A percentile compares a stretch with the other conserved stretches of the same genome.
These are phyloP conservation scores for Euphorbia schlechtendalii DNA, from an alignment of 441 rosid genomes.

Conservation along the genomic window DNA sequence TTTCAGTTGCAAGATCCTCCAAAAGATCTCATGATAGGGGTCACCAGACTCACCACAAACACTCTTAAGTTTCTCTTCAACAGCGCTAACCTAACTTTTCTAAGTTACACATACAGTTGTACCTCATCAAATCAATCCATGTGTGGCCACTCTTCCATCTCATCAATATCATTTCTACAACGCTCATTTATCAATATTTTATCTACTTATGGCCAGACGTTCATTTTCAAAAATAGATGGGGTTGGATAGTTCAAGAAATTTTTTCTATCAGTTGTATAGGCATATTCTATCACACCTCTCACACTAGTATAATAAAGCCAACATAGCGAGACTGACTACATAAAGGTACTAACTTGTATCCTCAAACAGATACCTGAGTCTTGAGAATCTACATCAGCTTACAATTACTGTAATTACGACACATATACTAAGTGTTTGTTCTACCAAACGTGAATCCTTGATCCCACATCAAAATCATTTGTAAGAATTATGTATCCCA, in stretches of 20 bases:
- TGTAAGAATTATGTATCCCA: neutral
- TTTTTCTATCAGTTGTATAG: neutral
- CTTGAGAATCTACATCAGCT: neutral
- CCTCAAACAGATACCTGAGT: neutral
- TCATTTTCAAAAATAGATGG: neutral
- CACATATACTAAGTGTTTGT: neutral
- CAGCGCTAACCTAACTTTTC: neutral
- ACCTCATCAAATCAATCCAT: neutral
- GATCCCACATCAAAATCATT: neutral
- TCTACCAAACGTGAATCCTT: neutral
- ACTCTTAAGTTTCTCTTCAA: neutral
- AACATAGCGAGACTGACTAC: neutral
- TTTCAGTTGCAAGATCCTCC: neutral
- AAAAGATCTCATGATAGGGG: neutral
- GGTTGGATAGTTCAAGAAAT: neutral
- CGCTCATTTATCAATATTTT: neutral
- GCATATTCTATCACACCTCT: conserved; percentile 1
- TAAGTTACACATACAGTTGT: neutral
- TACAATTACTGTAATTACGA: neutral
- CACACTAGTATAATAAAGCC: neutral
- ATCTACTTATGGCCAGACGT: neutral
- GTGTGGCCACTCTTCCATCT: neutral
- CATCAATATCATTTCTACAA: neutral
- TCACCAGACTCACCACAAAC: neutral
- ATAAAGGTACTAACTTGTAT: neutral